Base-by-base conservation (phyloP, 768 basidiomycete genomes). In the Clitopilus passeckerianus region DNA sequence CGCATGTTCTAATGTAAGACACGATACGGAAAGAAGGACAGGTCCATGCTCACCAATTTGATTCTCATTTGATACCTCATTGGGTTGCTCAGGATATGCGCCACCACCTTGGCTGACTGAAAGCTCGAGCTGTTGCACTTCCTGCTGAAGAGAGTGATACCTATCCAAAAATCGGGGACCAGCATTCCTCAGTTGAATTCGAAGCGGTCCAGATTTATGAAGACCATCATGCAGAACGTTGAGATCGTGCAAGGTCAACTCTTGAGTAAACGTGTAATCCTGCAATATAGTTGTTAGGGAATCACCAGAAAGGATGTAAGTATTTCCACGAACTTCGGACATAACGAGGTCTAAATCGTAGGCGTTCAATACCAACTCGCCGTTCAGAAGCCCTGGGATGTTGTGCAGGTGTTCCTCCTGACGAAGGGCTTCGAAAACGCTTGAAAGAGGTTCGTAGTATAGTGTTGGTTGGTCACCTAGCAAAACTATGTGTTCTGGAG, bases 401-500 rank as follows among this genome's bases (percentile, higher is more conserved):
- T 73, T 70, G 53, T 75, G 72, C 30, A 90, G 66, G 57, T 74
- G 68, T 53, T 83, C 79, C 58, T 91, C 87, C 65, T 82, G 78
- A 30, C 89, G 86, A 44, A 93, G 72, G 58, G 86, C 87, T 58
- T 86, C 86, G 65, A 92, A 91, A 18, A 91, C 82, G 59, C 72
- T 77, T 44, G 80, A 82, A 52, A 93, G 67, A 27, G 90, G 85
- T 68, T 91, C 90, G 64, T 91, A 92, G 70, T 90, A 93, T 6
- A 92, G 75, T 4, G 84, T 88, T 2, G 90, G 89, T 16, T 74
- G 79, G 59, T 84, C 75, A 52, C 83, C 80, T 59, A 93, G 77
- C 53, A 92, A 72, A 6, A 90, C 67, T n/a, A 71, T 67, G 33
- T 71, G 62, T 54, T 64, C 65, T 43, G 68, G 67, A 43, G 60